A percentile compares a stretch with the other conserved stretches of the same genome.
Conservation (phyloP, 768 basidiomycete genomes). For the Lactifluus volemus region DNA sequence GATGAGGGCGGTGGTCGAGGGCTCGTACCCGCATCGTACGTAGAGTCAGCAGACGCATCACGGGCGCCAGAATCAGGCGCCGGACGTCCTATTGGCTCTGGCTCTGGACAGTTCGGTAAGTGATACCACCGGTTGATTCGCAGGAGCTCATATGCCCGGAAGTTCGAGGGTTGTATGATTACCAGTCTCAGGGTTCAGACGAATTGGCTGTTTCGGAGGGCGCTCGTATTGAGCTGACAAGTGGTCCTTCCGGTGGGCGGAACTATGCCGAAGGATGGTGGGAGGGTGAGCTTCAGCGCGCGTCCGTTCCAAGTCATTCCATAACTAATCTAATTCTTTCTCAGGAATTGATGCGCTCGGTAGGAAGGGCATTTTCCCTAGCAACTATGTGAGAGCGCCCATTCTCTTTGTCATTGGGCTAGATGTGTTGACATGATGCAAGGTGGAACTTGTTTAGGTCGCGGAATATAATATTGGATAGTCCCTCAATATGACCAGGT, state of each 20-base stretch:
- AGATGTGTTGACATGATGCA: slow-evolving; percentile 14
- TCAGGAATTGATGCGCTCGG: slow-evolving; percentile 54
- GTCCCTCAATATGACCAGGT: slow-evolving; percentile 25
- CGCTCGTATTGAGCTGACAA: slow-evolving; percentile 54
- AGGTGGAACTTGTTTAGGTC: slow-evolving; percentile 40
- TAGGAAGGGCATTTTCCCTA: slow-evolving; percentile 75
- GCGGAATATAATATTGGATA: slow-evolving; percentile 8
- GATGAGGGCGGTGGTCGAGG: slow-evolving; percentile 53
- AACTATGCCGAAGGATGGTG: slow-evolving; percentile 77
- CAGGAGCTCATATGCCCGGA: slow-evolving; percentile 11
- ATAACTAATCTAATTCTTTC: slow-evolving; percentile 20
- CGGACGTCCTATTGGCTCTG: slow-evolving; percentile 22
- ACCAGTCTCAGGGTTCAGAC: slow-evolving; percentile 62
- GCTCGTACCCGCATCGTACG: slow-evolving; percentile 79
- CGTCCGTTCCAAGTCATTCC: slow-evolving; percentile 16
- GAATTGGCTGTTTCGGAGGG: slow-evolving; percentile 59
- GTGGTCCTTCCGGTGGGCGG: slow-evolving; percentile 50
- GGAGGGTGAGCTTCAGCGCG: slow-evolving; percentile 50
- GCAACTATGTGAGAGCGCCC: slow-evolving; percentile 70
- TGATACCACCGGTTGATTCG: not conserved
- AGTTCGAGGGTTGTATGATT: slow-evolving; percentile 82
- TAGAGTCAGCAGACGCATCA: slow-evolving; percentile 35
- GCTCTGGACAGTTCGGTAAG: slow-evolving; percentile 46
- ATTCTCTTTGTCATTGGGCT: slow-evolving; percentile 12
- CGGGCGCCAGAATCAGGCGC: slow-evolving; percentile 16